Evolutionary conservation across 2,329 filamentous ascomycete species (phyloP).

Genomic region (Endothia cerciana): DNA sequence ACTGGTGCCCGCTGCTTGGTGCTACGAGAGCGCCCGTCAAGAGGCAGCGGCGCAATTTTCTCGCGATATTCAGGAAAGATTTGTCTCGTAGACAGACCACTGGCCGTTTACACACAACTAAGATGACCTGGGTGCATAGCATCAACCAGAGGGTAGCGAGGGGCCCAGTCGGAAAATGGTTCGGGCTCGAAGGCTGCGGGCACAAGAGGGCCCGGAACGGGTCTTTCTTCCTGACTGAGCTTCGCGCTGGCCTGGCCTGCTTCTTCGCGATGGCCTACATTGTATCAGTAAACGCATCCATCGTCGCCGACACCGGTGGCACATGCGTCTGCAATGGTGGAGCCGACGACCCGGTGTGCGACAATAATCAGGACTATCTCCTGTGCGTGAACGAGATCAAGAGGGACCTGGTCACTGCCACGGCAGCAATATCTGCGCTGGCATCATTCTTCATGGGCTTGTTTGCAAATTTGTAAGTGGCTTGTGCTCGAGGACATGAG

Average conservation of each 20-base stretch:
- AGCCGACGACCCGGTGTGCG: slow-evolving; percentile 56
- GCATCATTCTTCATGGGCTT: slow-evolving; percentile 84
- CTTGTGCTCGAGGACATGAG: background rate
- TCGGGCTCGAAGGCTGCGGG: slow-evolving; percentile 79
- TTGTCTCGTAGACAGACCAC: no score
- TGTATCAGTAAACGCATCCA: slow-evolving; percentile 53
- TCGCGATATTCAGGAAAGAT: background rate
- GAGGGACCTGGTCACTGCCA: slow-evolving; percentile 81
- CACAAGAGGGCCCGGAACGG: slow-evolving; percentile 65
- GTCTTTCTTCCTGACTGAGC: slow-evolving; percentile 79
- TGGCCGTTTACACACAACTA: slow-evolving; percentile 20
- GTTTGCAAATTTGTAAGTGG: slow-evolving; percentile 71
- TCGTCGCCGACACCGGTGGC: slow-evolving; percentile 67
- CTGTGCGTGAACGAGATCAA: slow-evolving; percentile 68
- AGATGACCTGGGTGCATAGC: slow-evolving; percentile 54
- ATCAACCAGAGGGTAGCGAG: slow-evolving; percentile 63
- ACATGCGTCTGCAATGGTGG: slow-evolving; percentile 72
- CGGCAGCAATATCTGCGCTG: slow-evolving; percentile 79
- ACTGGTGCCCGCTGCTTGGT: background rate
- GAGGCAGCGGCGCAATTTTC: background rate
- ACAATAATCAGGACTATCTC: slow-evolving; percentile 60
- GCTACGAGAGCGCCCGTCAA: background rate
- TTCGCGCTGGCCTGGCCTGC: slow-evolving; percentile 80
- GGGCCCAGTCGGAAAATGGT: slow-evolving; percentile 71
- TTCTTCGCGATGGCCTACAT: slow-evolving; percentile 69